A percentile compares a stretch with the other conserved stretches of the same genome.
Conservation (phyloP, 768 basidiomycete species). For the Coprinellus micaceus region DNA sequence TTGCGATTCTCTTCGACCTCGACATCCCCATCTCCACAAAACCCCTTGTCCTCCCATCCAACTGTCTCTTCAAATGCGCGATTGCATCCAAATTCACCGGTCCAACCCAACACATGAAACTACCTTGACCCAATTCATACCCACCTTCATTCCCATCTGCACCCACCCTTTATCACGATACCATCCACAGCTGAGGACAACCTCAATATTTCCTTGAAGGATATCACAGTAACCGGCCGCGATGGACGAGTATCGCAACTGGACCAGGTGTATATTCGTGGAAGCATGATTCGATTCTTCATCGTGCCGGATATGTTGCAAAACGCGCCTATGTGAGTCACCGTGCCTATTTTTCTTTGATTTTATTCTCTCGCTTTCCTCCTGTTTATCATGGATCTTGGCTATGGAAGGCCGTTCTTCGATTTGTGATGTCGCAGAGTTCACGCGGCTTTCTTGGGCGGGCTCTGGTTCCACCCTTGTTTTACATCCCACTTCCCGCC, state of each 20-base stretch:
- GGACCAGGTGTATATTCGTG: conserved; percentile 98
- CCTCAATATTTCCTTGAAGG: conserved; percentile 91
- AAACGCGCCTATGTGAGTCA: conserved; percentile 89
- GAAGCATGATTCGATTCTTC: conserved; percentile 97
- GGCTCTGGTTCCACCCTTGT: too few species aligned
- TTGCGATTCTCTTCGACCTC: neutral
- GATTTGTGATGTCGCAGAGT: too few species aligned
- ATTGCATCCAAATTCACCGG: too few species aligned
- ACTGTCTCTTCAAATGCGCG: too few species aligned
- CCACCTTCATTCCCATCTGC: neutral
- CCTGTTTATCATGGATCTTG: too few species aligned
- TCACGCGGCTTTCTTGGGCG: too few species aligned
- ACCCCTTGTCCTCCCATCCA: neutral
- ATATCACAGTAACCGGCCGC: conserved; percentile 95
- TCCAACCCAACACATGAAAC: neutral
- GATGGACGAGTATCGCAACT: conserved; percentile 98
- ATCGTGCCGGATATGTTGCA: conserved; percentile 99
- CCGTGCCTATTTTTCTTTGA: conserved; percentile 2
- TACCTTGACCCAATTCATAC: neutral
- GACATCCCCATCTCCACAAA: neutral
- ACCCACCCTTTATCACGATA: neutral
- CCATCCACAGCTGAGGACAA: conserved; percentile 85
- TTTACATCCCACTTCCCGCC: too few species aligned
- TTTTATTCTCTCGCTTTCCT: neutral
- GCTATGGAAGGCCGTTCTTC: too few species aligned